A percentile compares a stretch with the other conserved stretches of the same genome.
phyloP scores from a whole-genome alignment of 345 rosid species.

The Cochlearia excelsa region DNA sequence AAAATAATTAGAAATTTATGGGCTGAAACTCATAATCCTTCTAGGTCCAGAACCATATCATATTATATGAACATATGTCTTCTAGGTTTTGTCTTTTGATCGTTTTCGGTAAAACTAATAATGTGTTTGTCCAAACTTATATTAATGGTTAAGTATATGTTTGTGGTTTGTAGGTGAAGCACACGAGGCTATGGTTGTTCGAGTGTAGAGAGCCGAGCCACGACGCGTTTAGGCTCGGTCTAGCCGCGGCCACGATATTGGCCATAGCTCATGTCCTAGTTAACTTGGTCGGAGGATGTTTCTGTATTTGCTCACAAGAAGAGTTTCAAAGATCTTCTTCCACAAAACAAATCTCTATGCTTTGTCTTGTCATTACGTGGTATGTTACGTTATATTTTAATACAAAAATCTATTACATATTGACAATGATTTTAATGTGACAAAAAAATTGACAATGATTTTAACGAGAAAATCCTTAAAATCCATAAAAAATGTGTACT shows the following conservation, averaged over 20 bases:
- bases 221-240: conserved; percentile 73
- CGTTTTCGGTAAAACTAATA: too few species aligned
- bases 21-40: too few species aligned
- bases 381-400: conserved; percentile 22
- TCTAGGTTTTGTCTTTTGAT: too few species aligned
- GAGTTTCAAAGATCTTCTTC: conserved; percentile 70
- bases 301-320: conserved; percentile 79
- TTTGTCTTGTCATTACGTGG: conserved; percentile 79
- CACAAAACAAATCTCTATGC: conserved; percentile 62
- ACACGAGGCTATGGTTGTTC: conserved; percentile 75
- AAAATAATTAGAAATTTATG: too few species aligned
- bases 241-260: conserved; percentile 70
- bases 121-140: too few species aligned
- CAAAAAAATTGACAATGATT: too few species aligned
- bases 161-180: conserved; percentile 55
- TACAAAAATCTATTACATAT: not conserved
- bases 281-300: conserved; percentile 76
- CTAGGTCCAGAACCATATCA: too few species aligned
- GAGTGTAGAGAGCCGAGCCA: conserved; percentile 90
- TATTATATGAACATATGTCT: too few species aligned
- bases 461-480: too few species aligned
- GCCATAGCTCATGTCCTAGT: conserved; percentile 62
- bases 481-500: too few species aligned
- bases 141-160: not conserved
- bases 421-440: too few species aligned